Percentiles rank a stretch among this genome's conserved stretches.
Conservation (phyloP, 345 rosid genomes). For the Arabis alpina region DNA sequence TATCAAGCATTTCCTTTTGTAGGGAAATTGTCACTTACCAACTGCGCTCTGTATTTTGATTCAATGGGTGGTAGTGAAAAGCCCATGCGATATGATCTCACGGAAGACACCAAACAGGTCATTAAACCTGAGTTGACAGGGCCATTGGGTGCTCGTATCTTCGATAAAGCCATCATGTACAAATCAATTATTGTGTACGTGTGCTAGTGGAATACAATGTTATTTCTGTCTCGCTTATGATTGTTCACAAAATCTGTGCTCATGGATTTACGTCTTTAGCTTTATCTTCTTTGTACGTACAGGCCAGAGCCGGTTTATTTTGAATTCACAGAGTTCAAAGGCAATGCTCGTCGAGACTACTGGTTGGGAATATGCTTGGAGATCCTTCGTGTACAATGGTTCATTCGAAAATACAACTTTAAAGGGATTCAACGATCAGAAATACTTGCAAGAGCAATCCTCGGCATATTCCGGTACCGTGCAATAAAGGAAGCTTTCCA, state of each 20-base stretch:
- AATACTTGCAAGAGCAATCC: slow-evolving; percentile 73
- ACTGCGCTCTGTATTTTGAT: slow-evolving; percentile 82
- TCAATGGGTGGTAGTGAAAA: slow-evolving; percentile 92
- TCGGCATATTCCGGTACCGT: slow-evolving; percentile 74
- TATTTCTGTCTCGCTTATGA: slow-evolving; percentile 19
- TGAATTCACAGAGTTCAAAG: slow-evolving; percentile 93
- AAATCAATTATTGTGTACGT: slow-evolving; percentile 75
- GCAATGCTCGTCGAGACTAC: slow-evolving; percentile 89
- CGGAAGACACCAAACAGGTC: slow-evolving; percentile 76
- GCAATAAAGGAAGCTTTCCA: slow-evolving; percentile 83
- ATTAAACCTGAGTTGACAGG: slow-evolving; percentile 92
- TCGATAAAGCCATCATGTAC: slow-evolving; percentile 97
- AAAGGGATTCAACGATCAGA: slow-evolving; percentile 67
- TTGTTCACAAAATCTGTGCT: slow-evolving; percentile 22
- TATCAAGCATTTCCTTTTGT: slow-evolving; percentile 43
- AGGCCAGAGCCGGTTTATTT: slow-evolving; percentile 82
- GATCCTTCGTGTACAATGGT: slow-evolving; percentile 73
- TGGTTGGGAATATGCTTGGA: slow-evolving; percentile 88
- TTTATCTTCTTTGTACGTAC: slow-evolving; percentile 31
- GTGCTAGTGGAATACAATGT: slow-evolving; percentile 23
- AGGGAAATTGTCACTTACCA: slow-evolving; percentile 91
- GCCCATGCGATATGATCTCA: slow-evolving; percentile 81
- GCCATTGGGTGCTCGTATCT: slow-evolving; percentile 93
- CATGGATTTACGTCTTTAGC: slow-evolving; percentile 18
- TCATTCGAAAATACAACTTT: slow-evolving; percentile 66